Conservation (phyloP, 176 grass and related monocot species). For the Aegilops bicornis region DNA sequence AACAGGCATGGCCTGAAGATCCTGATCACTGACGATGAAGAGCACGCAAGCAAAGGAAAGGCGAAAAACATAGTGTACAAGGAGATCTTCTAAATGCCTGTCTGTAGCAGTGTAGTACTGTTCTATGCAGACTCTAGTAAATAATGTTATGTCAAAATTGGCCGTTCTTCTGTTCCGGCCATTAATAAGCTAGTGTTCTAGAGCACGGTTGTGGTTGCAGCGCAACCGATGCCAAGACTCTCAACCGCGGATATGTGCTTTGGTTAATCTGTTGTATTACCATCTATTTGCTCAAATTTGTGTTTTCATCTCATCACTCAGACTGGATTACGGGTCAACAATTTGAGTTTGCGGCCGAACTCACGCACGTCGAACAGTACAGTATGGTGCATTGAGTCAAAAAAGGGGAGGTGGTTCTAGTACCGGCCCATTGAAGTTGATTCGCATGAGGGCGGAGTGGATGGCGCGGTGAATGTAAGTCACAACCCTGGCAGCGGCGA, state of each 20-base stretch:
- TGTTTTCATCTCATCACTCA: not conserved
- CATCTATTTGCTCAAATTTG: not conserved
- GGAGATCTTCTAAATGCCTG: not conserved
- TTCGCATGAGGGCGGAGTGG: not conserved
- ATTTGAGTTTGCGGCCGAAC: not conserved
- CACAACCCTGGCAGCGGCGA: not conserved
- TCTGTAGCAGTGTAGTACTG: not conserved
- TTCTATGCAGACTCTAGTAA: not conserved
- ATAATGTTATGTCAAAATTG: not conserved
- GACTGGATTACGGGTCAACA: not conserved
- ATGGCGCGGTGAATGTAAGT: not conserved
- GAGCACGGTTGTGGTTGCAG: not conserved
- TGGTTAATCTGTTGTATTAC: not conserved
- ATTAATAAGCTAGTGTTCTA: not conserved
- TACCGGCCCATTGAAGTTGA: not conserved
- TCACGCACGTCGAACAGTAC: not conserved
- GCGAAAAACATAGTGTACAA: constrained; percentile 20
- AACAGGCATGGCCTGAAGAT: constrained; percentile 18
- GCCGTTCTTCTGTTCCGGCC: not conserved
- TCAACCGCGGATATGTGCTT: not conserved
- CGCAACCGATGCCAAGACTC: not conserved
- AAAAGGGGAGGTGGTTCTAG: not conserved
- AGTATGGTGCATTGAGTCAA: not conserved
- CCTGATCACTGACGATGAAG: not conserved
- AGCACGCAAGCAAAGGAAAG: not conserved